Base-by-base conservation (phyloP, 1,139 yeast genomes). In the Casaregolazyma suthepensis region DNA sequence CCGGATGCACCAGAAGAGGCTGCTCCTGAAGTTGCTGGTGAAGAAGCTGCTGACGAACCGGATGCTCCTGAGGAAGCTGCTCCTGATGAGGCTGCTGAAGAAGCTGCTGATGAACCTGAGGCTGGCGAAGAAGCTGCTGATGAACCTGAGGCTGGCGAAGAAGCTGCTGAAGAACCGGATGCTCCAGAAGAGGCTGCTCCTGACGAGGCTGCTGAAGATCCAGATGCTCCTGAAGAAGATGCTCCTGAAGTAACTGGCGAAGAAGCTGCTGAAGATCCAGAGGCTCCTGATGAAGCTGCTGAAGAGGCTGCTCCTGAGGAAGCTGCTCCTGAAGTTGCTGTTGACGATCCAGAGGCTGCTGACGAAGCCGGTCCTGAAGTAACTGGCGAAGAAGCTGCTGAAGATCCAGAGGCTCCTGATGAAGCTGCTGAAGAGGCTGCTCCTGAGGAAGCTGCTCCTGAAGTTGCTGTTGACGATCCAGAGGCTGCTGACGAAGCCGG, bases 111-210 rank as follows among this genome's bases (percentile, higher is more conserved):
- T 26, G 31, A 26, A 7, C 31, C 12, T 5, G 31, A 26, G 6
- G 2, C 31, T 5, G 31, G 10, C 31, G 12, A 26, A 7, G 31
- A 26, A 26, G 31, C 31, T 26, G 10, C 31, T 26, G 31, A 26
- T 7, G 31, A 26, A 26, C 31, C 10, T 1, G 45, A 38, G 3
- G 1, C 48, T n/a, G 44, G 10, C 49, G 47, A 51, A 37, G 43
- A 45, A 23, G 50, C 49, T 43, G 31, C 44, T 7, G 50, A 46
- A 26, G 48, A 42, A 38, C 51, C 48, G 19, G 45, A 53, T n/a
- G 37, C 42, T 15, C 22, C 13, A 6, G 50, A 20, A 13, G 38
- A 43, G 15, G 46, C 13, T 18, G 45, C 31, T 3, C 45, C 15
- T 18, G 45, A 31, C 15, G 52, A 48, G 43, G 40, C 51, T 6